Percentiles rank a stretch among this genome's conserved stretches.
These are phyloP conservation scores for Lipomyces lipofer DNA, from an alignment of 805 yeast species.

Conservation along the genomic window DNA sequence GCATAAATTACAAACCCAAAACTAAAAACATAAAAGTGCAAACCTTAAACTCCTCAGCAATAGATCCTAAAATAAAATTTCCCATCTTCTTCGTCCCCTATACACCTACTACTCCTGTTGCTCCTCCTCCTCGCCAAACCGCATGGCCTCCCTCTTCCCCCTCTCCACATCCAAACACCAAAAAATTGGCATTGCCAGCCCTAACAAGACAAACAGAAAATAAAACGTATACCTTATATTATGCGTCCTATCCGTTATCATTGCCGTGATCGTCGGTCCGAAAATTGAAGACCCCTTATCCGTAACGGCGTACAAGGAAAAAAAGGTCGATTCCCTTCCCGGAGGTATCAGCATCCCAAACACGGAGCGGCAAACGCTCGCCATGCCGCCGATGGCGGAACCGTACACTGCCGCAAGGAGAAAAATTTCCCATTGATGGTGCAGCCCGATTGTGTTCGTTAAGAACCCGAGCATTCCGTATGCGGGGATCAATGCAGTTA, in stretches of 20 bases:
- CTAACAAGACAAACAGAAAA: constrained; percentile 55
- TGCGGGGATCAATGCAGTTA: constrained; percentile 68
- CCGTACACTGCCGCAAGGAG: constrained; percentile 74
- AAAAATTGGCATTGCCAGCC: constrained; percentile 61
- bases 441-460: constrained; percentile 56
- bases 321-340: constrained; percentile 74
- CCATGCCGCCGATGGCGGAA: constrained; percentile 67
- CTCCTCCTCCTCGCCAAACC: constrained; percentile 40
- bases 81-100: no score
- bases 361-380: constrained; percentile 67
- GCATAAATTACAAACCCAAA: no score
- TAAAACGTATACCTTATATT: constrained; percentile 73
- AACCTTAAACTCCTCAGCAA: no score
- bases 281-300: constrained; percentile 76
- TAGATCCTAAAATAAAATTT: no score
- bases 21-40: no score
- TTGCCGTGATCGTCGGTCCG: constrained; percentile 73
- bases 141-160: constrained; percentile 57
- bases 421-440: constrained; percentile 67
- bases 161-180: constrained; percentile 57
- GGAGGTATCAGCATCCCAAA: constrained; percentile 69
- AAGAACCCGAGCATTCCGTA: constrained; percentile 71
- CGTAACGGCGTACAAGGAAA: constrained; percentile 73
- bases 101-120: no score
- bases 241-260: constrained; percentile 71